These are phyloP conservation scores for Fusarium camptoceras DNA, from an alignment of 2,329 filamentous ascomycete species.

Conservation along the genomic window DNA sequence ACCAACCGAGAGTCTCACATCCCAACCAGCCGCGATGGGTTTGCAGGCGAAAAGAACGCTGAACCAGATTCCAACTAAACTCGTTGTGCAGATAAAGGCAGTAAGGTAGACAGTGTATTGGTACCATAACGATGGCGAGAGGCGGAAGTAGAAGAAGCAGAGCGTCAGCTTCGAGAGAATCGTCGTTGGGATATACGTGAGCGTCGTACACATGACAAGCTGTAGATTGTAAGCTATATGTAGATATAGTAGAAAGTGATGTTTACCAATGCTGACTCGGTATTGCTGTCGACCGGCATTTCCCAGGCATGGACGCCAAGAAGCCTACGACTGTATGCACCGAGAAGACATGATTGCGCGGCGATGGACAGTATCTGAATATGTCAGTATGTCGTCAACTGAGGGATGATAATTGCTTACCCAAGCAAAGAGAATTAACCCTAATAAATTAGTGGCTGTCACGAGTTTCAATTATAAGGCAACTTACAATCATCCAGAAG, in stretches of 20 bases:
- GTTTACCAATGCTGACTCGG: not conserved
- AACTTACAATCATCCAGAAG: conserved; percentile 17
- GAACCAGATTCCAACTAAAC: conserved; percentile 8
- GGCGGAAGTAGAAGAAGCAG: conserved; percentile 23
- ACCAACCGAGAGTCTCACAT: not conserved
- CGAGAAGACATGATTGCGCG: conserved; percentile 22
- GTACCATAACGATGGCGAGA: conserved; percentile 14
- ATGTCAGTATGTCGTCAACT: rapidly evolving
- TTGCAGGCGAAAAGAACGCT: conserved; percentile 20
- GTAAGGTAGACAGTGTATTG: conserved; percentile 15
- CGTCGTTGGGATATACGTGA: conserved; percentile 15
- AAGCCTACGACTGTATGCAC: conserved; percentile 2
- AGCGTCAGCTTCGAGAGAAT: conserved; percentile 14
- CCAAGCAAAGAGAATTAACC: conserved; percentile 16
- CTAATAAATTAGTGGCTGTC: rapidly evolving
- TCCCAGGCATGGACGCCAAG: conserved; percentile 22
- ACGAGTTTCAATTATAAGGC: rapidly evolving
- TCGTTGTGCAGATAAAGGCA: not conserved
- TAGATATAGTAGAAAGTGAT: not conserved
- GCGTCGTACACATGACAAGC: conserved; percentile 14
- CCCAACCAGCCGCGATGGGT: not conserved
- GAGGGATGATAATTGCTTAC: rapidly evolving
- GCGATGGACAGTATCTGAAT: not conserved
- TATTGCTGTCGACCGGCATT: conserved; percentile 15
- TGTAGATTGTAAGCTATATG: not conserved